phyloP scores from a whole-genome alignment of 2,329 filamentous ascomycete species.

The Nemania sp. region DNA sequence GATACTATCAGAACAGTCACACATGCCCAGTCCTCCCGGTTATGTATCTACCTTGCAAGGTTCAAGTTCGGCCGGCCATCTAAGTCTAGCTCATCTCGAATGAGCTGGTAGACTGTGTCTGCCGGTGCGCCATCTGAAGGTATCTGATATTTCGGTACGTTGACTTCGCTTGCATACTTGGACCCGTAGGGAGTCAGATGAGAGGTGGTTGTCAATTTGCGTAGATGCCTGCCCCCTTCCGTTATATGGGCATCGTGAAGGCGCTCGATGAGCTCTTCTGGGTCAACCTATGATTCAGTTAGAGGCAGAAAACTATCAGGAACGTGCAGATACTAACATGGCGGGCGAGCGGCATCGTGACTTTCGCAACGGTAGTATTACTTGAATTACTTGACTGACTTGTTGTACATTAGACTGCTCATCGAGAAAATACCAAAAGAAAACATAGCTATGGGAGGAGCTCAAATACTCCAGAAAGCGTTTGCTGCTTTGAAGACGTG shows the following conservation, averaged over 20 bases:
- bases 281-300: slow-evolving; percentile 60
- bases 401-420: background rate
- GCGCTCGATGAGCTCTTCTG: slow-evolving; percentile 66
- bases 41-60: slow-evolving; percentile 63
- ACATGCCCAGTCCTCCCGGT: slow-evolving; percentile 12
- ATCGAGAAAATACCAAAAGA: background rate
- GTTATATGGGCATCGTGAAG: slow-evolving; percentile 61
- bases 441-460: background rate
- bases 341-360: slow-evolving; percentile 34
- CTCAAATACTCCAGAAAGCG: background rate
- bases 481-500: slow-evolving; percentile 6
- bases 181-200: slow-evolving; percentile 70
- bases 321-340: slow-evolving; percentile 21
- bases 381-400: background rate
- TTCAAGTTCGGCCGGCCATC: slow-evolving; percentile 77
- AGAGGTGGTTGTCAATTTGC: slow-evolving; percentile 57
- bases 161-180: slow-evolving; percentile 64
- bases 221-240: slow-evolving; percentile 53
- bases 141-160: slow-evolving; percentile 71
- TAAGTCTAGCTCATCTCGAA: slow-evolving; percentile 72
- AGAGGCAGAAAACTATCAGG: background rate
- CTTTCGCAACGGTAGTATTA: background rate
- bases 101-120: slow-evolving; percentile 74
- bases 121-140: slow-evolving; percentile 68
- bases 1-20: slow-evolving; percentile 28